Evolutionary conservation across 345 rosid genomes (phyloP), one percentile per base, ranked within the genome.

Genomic region (Eucalyptus globulus): DNA sequence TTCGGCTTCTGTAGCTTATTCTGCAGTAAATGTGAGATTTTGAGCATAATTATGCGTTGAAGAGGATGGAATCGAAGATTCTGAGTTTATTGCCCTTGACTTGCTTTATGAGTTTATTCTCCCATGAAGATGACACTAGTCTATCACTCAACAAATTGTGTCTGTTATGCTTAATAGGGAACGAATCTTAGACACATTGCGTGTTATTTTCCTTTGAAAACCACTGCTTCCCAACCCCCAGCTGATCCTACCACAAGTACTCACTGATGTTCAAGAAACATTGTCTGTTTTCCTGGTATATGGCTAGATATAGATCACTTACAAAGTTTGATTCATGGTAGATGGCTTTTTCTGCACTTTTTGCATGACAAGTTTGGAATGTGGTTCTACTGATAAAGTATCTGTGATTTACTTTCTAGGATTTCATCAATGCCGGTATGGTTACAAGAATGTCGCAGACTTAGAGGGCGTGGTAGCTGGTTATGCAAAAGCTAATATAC

Each of bases 361-460:
- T 21, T 22, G 1, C 60, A 5, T 11, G 65, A 60, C 67, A 60
- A 60, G 67, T 60, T 26, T 11, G n/a, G 14, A 60, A 26, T 60
- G n/a, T 12, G 6, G 7, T 26, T 60, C n/a, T 60, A 60, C 67
- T 60, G 67, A 26, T 72, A 69, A 80, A 72, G 24, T 26, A 45
- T 72, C 67, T 17, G 34, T 50, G 9, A 29, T 45, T 37, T 49
- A 53, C 44, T 43, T 87, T 88, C 80, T 31, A 95, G 98, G 98
- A 43, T 96, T 96, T 86, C 98, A 96, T 69, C 97, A 96, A 47
- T 96, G 97, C 87, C 89, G 94, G 86, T 94, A 90, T 31, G 98
- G 97, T 13, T 95, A 96, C 92, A 94, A 90, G 87, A 94, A 94
- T 87, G 94, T 95, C 4, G 85, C 95, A 37, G 97, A 93, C 69